Conservation (phyloP, 2,329 filamentous ascomycete genomes). For the Fusarium hainanense region DNA sequence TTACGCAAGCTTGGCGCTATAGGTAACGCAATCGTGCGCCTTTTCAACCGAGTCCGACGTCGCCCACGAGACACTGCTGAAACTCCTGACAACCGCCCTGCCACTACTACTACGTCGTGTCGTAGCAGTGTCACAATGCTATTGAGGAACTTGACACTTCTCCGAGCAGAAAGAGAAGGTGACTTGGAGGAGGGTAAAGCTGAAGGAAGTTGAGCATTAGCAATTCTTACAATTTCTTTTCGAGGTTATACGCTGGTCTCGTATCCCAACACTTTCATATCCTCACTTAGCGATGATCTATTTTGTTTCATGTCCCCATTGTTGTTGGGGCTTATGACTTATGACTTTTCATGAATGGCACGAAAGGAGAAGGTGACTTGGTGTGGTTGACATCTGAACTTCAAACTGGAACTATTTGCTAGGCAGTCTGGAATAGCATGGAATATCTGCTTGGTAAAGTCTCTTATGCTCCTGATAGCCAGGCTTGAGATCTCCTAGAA, state of each 20-base stretch:
- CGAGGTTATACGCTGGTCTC: background rate
- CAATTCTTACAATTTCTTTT: constrained; percentile 4
- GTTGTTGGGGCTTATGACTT: constrained; percentile 7
- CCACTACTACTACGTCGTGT: constrained; percentile 7
- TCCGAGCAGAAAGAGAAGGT: constrained; percentile 3
- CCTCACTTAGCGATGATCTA: background rate
- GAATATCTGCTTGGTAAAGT: background rate
- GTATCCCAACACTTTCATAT: constrained; percentile 4
- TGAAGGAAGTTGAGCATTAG: background rate
- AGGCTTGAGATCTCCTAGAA: background rate
- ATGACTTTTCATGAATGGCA: background rate
- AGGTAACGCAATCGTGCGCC: constrained; percentile 5
- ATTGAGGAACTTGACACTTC: constrained; percentile 21
- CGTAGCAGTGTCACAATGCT: constrained; percentile 12
- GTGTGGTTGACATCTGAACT: background rate
- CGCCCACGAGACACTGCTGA: constrained; percentile 31
- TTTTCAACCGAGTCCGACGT: constrained; percentile 10
- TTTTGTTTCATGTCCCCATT: background rate
- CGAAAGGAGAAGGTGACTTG: background rate
- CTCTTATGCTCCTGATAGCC: background rate
- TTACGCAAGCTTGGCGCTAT: constrained; percentile 36
- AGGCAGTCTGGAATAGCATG: background rate
- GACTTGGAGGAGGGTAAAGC: constrained; percentile 22
- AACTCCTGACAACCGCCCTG: constrained; percentile 39
- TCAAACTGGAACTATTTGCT: background rate